Conservation (phyloP, 2,329 filamentous ascomycete genomes). For the Xylaria sp. region DNA sequence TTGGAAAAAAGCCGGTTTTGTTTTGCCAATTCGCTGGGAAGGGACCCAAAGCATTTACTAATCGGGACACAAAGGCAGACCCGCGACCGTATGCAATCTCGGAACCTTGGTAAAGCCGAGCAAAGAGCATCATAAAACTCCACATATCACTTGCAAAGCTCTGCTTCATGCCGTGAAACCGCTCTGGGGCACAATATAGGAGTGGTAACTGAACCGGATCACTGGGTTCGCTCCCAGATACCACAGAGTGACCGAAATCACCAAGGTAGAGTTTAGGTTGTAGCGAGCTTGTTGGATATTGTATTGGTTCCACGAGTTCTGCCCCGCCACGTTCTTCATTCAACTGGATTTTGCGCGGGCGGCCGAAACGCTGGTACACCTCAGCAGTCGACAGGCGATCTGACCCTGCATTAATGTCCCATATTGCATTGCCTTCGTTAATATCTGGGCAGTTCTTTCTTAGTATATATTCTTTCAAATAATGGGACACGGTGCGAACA, state of each 20-base stretch:
- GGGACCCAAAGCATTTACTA: not conserved
- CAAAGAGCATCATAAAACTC: not conserved
- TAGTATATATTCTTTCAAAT: not conserved
- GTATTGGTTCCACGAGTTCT: not conserved
- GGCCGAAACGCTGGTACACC: not conserved
- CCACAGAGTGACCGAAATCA: not conserved
- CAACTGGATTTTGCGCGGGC: not conserved
- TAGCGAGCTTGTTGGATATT: not conserved
- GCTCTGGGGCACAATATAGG: not conserved
- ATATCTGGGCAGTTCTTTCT: not conserved
- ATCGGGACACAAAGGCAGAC: not conserved
- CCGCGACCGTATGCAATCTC: not conserved
- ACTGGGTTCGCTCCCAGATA: not conserved
- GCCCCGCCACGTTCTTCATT: not conserved
- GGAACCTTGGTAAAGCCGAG: not conserved
- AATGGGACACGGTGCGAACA: not conserved
- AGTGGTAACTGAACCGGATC: not conserved
- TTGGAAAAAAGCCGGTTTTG: not conserved
- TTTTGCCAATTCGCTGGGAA: constrained; percentile 8
- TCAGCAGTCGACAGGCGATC: not conserved
- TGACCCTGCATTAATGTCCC: not conserved
- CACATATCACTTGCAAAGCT: not conserved
- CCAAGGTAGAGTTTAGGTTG: not conserved
- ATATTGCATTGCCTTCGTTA: not conserved
- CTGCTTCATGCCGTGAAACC: not conserved